Evolutionary conservation across 1,139 yeast genomes (phyloP).

Genomic region (Diutina siamensis): DNA sequence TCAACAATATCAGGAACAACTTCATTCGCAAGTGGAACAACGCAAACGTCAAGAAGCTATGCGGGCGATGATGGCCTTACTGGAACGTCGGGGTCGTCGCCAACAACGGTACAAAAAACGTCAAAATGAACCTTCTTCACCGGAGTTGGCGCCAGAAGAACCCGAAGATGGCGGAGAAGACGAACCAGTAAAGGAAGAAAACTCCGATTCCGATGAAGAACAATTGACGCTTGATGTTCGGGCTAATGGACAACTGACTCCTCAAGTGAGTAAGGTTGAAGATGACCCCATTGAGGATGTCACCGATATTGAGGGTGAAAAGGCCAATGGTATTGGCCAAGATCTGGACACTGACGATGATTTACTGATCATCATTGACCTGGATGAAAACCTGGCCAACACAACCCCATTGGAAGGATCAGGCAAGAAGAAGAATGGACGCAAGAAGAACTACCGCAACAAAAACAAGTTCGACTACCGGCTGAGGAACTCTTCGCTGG

Average conservation of each 20-base stretch:
- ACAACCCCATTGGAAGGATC: not conserved
- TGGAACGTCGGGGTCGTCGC: not conserved
- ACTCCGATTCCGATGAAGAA: not conserved
- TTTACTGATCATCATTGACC: slow-evolving; percentile 5
- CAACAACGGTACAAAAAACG: not conserved
- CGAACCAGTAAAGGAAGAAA: not conserved
- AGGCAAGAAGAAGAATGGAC: not conserved
- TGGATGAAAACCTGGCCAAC: slow-evolving; percentile 2
- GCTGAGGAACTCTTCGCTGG: slow-evolving; percentile 4
- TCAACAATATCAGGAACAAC: slow-evolving; percentile 2
- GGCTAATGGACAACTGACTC: not conserved
- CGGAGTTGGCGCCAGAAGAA: no score
- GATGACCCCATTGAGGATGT: not conserved
- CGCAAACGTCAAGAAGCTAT: slow-evolving; percentile 2
- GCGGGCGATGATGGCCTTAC: slow-evolving; percentile 2
- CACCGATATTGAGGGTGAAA: not conserved
- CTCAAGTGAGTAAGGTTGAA: not conserved
- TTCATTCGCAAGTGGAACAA: slow-evolving; percentile 1
- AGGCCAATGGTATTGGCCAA: not conserved
- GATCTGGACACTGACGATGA: slow-evolving; percentile 2
- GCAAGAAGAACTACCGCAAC: not conserved
- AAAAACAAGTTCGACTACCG: not conserved
- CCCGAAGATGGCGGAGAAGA: no score
- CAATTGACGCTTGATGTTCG: not conserved
- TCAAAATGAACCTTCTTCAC: no score